These are phyloP conservation scores for Blastobotrys terrestris DNA, from an alignment of 805 yeast genomes.

Conservation along the genomic window DNA sequence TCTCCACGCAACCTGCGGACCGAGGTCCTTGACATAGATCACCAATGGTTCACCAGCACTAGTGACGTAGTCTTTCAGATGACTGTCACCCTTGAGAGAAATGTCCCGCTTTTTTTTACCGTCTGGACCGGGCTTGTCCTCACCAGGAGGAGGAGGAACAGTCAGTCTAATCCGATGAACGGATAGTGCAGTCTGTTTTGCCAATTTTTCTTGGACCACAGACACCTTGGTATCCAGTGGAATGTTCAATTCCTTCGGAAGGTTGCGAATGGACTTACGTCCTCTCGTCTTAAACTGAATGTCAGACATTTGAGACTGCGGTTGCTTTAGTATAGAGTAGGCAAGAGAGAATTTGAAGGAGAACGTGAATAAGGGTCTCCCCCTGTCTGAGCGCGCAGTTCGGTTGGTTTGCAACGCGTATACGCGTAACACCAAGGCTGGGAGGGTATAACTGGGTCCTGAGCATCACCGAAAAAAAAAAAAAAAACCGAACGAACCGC, in stretches of 20 bases:
- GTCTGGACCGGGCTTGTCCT: conserved; percentile 23
- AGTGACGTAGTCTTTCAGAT: conserved; percentile 41
- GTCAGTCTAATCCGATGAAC: conserved; percentile 55
- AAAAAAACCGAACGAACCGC: too few species aligned
- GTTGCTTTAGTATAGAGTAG: background rate
- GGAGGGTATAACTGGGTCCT: background rate
- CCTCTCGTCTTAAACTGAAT: conserved; percentile 22
- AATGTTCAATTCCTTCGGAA: conserved; percentile 26
- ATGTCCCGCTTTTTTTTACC: conserved; percentile 33
- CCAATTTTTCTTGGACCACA: conserved; percentile 28
- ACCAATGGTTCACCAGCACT: conserved; percentile 30
- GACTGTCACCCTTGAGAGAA: conserved; percentile 40
- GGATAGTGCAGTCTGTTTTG: conserved; percentile 40
- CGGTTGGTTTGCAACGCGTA: too few species aligned
- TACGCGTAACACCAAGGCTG: background rate
- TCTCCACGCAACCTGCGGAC: conserved; percentile 90
- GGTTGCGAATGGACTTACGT: conserved; percentile 16
- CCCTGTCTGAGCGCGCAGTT: background rate
- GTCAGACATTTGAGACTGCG: conserved; percentile 11
- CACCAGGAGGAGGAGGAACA: conserved; percentile 26
- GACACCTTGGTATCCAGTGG: conserved; percentile 40
- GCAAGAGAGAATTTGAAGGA: too few species aligned
- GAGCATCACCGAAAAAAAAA: background rate
- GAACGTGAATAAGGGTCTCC: background rate
- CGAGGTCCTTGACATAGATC: conserved; percentile 77